A percentile compares a stretch with the other conserved stretches of the same genome.
Conservation (phyloP, 2,329 filamentous ascomycete species). For the Colletotrichum incanum region DNA sequence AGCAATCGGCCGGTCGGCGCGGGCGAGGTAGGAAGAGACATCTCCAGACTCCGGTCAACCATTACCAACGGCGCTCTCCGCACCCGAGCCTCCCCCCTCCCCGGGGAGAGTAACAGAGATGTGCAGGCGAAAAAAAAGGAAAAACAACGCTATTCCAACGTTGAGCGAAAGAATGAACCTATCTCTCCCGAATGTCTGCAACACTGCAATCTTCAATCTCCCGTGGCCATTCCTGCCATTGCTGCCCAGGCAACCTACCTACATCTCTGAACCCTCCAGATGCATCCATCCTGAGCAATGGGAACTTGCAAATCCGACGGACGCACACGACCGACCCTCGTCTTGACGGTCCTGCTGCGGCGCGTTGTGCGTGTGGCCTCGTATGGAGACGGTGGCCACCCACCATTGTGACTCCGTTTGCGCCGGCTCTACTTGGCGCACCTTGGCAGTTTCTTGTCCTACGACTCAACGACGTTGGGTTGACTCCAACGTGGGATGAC, state of each 20-base stretch:
- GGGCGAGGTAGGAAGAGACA: not conserved
- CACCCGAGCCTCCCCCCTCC: constrained; percentile 1
- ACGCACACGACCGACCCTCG: constrained; percentile 1
- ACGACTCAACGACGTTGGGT: constrained; percentile 37
- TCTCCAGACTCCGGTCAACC: constrained; percentile 8
- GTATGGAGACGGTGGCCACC: constrained; percentile 33
- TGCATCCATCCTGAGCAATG: constrained; percentile 1
- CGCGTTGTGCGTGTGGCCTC: constrained; percentile 14
- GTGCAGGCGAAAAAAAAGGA: constrained; percentile 25
- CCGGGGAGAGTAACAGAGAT: not conserved
- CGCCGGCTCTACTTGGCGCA: constrained; percentile 39
- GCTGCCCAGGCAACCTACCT: not conserved
- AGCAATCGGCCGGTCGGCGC: not conserved
- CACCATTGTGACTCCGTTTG: constrained; percentile 37
- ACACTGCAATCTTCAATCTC: constrained; percentile 11
- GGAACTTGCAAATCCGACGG: constrained; percentile 13
- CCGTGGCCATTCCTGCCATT: constrained; percentile 3
- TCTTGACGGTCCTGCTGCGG: not conserved
- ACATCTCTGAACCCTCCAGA: not conserved
- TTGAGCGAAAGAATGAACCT: not conserved
- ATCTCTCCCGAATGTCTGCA: not conserved
- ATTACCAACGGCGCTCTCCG: constrained; percentile 7
- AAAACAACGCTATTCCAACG: constrained; percentile 5
- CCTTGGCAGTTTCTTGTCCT: constrained; percentile 42
- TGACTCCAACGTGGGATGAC: constrained; percentile 36